Evolutionary conservation across 2,329 filamentous ascomycete species (phyloP).

Genomic region (Aspergillus fumigatiaffinis): DNA sequence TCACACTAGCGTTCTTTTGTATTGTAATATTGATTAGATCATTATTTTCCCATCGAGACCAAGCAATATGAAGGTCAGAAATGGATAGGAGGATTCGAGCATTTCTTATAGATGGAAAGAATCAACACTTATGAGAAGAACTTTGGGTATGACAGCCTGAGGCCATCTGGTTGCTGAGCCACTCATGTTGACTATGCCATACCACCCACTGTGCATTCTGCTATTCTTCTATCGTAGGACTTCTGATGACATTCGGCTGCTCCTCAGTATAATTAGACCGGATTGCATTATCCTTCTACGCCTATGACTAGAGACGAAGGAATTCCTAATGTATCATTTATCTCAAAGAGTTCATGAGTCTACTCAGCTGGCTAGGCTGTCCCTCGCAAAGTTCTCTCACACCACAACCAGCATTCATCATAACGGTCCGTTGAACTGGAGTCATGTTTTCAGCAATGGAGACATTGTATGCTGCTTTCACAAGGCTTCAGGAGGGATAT

Average conservation of each 20-base stretch:
- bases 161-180: not conserved
- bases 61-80: not conserved
- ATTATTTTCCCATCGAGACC: not conserved
- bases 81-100: not conserved
- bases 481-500: conserved; percentile 11
- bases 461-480: conserved; percentile 37
- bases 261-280: not conserved
- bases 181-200: not conserved
- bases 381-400: conserved; percentile 44
- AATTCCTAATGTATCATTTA: conserved; percentile 10
- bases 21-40: not conserved
- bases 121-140: not conserved
- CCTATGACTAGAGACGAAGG: not conserved
- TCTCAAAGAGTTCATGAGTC: conserved; percentile 6
- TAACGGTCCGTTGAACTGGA: conserved; percentile 41
- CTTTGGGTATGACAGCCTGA: not conserved
- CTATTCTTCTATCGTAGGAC: not conserved
- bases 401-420: conserved; percentile 36
- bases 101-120: not conserved
- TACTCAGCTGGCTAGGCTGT: conserved; percentile 20
- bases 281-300: not conserved
- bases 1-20: not conserved
- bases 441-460: conserved; percentile 37
- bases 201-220: not conserved
- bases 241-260: not conserved